These are phyloP conservation scores for Aspergillus tanneri DNA, from an alignment of 2,329 filamentous ascomycete genomes.

Conservation along the genomic window DNA sequence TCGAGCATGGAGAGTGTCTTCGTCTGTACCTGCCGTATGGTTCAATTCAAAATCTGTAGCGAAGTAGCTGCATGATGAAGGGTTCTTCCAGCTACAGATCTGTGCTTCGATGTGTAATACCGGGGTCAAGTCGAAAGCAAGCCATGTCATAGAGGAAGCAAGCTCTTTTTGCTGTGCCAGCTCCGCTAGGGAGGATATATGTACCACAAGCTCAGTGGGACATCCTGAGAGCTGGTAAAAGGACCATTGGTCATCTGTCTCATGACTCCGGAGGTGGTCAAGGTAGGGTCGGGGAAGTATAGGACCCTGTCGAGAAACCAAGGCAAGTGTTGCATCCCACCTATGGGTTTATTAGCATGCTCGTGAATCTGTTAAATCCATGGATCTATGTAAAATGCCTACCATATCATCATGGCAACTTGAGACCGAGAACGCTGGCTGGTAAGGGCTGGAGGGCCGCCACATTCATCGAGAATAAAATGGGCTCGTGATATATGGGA, in stretches of 20 bases:
- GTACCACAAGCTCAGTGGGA: slow-evolving; percentile 28
- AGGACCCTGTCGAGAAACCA: slow-evolving; percentile 32
- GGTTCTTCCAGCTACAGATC: neutral
- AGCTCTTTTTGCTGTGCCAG: slow-evolving; percentile 33
- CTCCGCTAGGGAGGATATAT: slow-evolving; percentile 29
- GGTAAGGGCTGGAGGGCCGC: slow-evolving; percentile 11
- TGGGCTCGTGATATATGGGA: slow-evolving; percentile 27
- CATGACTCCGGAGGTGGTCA: slow-evolving; percentile 18
- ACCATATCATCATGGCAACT: slow-evolving; percentile 36
- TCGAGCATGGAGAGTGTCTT: neutral
- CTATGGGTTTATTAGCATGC: neutral
- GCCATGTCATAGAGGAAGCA: slow-evolving; percentile 31
- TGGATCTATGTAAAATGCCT: too few relatives aligned
- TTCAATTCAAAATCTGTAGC: neutral
- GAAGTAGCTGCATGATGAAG: neutral
- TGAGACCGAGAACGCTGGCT: slow-evolving; percentile 28
- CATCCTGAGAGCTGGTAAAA: slow-evolving; percentile 39
- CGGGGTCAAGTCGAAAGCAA: slow-evolving; percentile 6
- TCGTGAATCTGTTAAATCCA: fast-evolving
- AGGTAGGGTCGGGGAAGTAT: slow-evolving; percentile 26
- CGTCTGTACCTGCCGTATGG: neutral
- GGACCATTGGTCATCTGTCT: slow-evolving; percentile 24
- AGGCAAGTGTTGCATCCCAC: slow-evolving; percentile 34
- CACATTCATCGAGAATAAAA: slow-evolving; percentile 25
- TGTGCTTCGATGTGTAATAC: neutral